Evolutionary conservation across 2,329 filamentous ascomycete genomes (phyloP).

Genomic region (Chaetoscypha palmicola): DNA sequence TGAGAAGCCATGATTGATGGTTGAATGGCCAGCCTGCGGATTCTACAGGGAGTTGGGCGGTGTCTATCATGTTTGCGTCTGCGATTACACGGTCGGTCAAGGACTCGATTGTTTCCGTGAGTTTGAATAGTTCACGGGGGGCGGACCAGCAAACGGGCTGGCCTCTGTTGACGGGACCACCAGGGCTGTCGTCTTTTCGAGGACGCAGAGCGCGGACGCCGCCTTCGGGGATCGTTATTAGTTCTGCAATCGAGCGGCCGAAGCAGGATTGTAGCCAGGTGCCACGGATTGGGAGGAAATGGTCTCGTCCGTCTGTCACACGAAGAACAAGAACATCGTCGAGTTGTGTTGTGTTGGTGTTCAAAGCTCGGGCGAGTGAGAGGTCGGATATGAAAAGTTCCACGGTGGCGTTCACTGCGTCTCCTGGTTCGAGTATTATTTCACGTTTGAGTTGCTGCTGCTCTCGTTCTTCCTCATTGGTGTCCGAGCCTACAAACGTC

Average conservation of each 20-base stretch:
- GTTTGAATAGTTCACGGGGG: conserved; percentile 79
- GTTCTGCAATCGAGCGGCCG: conserved; percentile 77
- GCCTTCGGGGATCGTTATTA: conserved; percentile 80
- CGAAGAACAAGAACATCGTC: conserved; percentile 87
- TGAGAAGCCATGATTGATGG: conserved; percentile 24
- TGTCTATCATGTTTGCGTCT: conserved; percentile 55
- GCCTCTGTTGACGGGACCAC: conserved; percentile 33
- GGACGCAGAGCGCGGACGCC: conserved; percentile 54
- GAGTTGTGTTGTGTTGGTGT: conserved; percentile 56
- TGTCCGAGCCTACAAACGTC: conserved; percentile 50
- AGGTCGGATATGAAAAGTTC: conserved; percentile 60
- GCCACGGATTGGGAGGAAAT: conserved; percentile 79
- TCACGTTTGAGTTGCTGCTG: conserved; percentile 20
- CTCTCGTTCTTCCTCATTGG: conserved; percentile 25
- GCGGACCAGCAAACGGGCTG: conserved; percentile 66
- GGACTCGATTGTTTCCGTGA: conserved; percentile 70
- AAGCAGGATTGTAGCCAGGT: conserved; percentile 78
- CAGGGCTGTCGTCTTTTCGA: conserved; percentile 26
- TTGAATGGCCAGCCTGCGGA: conserved; percentile 54
- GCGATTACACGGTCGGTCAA: conserved; percentile 51
- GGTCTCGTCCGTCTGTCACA: conserved; percentile 76
- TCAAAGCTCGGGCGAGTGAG: conserved; percentile 60
- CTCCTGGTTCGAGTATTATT: conserved; percentile 74
- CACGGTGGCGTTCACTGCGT: conserved; percentile 66
- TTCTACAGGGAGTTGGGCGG: conserved; percentile 44